Evolutionary conservation across 2,329 filamentous ascomycete genomes (phyloP), one percentile per base, ranked within the genome.

Genomic region (Ceratocystiopsis sp.): DNA sequence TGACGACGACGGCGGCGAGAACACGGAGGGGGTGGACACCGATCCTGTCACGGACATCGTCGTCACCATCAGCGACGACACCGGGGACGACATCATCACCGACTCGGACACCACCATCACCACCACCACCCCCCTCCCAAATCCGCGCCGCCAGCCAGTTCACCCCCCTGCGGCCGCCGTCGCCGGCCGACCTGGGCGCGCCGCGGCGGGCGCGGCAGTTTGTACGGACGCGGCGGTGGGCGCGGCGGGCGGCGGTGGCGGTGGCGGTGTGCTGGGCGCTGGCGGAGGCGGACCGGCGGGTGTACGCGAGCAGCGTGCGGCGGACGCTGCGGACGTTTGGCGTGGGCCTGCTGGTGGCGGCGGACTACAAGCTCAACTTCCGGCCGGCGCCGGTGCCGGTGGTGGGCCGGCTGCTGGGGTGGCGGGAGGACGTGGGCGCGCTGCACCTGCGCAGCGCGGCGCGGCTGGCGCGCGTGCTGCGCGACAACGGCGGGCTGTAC

Each of bases 281-380:
- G 42, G 93, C 84, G 57, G 60, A 74, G 11, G 54, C 80, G 47
- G 91, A 98, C 61, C 71, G 61, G 14, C 71, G 80, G 50, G 68
- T 83, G 55, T 93, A 91, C 60, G 84, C 85, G 41, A 80, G 83
- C 1, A 80, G 84, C 13, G 63, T 94, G 21, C 75, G 72, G 35
- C 81, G 91, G 44, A 89, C 83, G 19, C 60, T 82, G 37, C 80
- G 81, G 37, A 95, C 91, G 0, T 94, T 96, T 58, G 69, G 71
- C 36, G 75, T 75, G 3, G 89, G 86, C 9, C 64, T 93, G 12
- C 56, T 87, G 38, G 82, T 93, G 15, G 89, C 87, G 1, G 55
- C 87, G 19, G 91, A 98, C 64, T 96, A 98, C 67, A 96, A 95
- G 64, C 67, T 96, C 59, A 96, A 98, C 62, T 98, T 98, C 61